Evolutionary conservation across 495 filamentous ascomycete species (phyloP).

Genomic region (Oidiodendron maius): DNA sequence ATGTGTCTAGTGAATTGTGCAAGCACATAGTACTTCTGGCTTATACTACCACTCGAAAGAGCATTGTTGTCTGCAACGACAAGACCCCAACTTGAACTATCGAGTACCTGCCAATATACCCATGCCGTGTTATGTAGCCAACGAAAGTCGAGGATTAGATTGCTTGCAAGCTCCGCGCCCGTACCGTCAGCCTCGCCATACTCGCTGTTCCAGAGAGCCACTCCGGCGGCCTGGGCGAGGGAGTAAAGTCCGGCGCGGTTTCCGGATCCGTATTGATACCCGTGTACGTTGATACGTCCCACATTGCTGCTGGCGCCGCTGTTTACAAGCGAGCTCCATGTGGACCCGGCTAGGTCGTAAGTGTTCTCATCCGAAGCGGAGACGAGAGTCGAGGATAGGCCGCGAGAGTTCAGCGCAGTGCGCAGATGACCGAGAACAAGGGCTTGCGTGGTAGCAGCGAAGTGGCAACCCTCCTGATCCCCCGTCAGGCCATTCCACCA

Average conservation of each 20-base stretch:
- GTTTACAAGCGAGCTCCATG: conserved; percentile 23
- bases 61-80: conserved; percentile 27
- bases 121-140: conserved; percentile 34
- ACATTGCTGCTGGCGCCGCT: conserved; percentile 20
- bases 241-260: conserved; percentile 22
- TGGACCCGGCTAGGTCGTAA: conserved; percentile 27
- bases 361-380: conserved; percentile 28
- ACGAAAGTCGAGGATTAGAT: conserved; percentile 29
- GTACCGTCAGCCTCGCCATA: conserved; percentile 33
- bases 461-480: conserved; percentile 33
- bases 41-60: conserved; percentile 20
- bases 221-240: conserved; percentile 16
- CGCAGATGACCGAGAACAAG: conserved; percentile 21
- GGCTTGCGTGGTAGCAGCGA: conserved; percentile 23
- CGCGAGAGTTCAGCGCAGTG: conserved; percentile 24
- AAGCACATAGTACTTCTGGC: conserved; percentile 31
- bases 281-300: conserved; percentile 32
- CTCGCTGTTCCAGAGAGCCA: conserved; percentile 35
- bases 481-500: conserved; percentile 33
- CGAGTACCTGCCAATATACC: conserved; percentile 36
- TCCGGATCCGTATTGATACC: conserved; percentile 29
- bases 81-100: conserved; percentile 30
- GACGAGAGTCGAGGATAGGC: conserved; percentile 20
- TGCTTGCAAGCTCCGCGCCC: conserved; percentile 24
- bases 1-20: conserved; percentile 33